Evolutionary conservation across 1,284 basidiomycete species (phyloP).

Genomic region (Rhodotorula mucilaginosa): DNA sequence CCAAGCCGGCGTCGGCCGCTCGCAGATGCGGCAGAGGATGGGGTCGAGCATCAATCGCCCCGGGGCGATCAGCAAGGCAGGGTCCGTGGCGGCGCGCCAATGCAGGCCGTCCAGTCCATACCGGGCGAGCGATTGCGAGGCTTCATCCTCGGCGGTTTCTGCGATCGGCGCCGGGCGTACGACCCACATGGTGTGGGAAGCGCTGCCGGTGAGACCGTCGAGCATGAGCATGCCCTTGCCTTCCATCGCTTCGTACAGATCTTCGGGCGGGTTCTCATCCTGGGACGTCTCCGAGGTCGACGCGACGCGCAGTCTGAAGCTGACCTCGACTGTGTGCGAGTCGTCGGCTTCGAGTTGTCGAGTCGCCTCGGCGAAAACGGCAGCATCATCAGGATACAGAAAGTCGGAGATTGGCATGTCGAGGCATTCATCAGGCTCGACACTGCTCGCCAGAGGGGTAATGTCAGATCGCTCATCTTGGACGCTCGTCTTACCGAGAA

Average conservation of each 20-base stretch:
- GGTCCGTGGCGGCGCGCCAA: constrained; percentile 43
- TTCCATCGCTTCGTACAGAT: constrained; percentile 62
- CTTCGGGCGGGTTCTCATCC: constrained; percentile 46
- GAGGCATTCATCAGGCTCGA: constrained; percentile 76
- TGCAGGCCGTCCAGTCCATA: constrained; percentile 53
- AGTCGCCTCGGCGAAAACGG: constrained; percentile 84
- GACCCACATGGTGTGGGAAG: constrained; percentile 99
- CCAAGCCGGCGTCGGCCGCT: constrained; percentile 94
- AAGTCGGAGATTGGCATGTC: constrained; percentile 78
- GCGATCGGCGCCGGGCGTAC: constrained; percentile 64
- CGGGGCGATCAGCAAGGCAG: constrained; percentile 55
- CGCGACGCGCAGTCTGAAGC: constrained; percentile 78
- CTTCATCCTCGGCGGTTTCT: constrained; percentile 32
- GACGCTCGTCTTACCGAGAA: constrained; percentile 10
- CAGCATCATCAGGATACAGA: constrained; percentile 77
- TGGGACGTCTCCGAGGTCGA: constrained; percentile 46
- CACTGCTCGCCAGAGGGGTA: constrained; percentile 53
- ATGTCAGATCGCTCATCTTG: background rate
- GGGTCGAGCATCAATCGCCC: constrained; percentile 74
- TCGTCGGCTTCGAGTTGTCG: constrained; percentile 83
- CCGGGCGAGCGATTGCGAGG: constrained; percentile 53
- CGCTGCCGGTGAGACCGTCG: constrained; percentile 68
- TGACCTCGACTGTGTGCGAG: constrained; percentile 88
- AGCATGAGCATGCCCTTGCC: constrained; percentile 99
- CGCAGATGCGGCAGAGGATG: constrained; percentile 98